These are phyloP conservation scores for Dactylellina sp. DNA, from an alignment of 2,329 filamentous ascomycete genomes.

Conservation along the genomic window DNA sequence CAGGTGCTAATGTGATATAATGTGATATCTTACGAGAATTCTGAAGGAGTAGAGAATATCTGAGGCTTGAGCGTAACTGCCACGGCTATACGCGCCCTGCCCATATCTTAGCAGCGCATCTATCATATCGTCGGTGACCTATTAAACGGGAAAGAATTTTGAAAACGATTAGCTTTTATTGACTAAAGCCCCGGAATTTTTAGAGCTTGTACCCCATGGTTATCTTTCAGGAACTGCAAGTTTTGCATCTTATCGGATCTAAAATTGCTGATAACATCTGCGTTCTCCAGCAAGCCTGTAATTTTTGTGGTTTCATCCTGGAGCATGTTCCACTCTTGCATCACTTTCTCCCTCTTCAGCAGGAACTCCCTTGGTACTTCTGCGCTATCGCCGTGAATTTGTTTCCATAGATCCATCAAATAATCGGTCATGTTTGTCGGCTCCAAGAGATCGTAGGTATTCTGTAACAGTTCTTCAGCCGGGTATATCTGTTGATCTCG, in stretches of 20 bases:
- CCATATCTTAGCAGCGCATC: constrained; percentile 95
- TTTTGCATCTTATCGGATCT: constrained; percentile 98
- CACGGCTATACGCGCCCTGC: constrained; percentile 97
- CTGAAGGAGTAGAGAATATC: constrained; percentile 98
- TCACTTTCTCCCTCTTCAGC: constrained; percentile 88
- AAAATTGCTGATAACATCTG: constrained; percentile 89
- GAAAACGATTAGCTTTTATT: constrained; percentile 25
- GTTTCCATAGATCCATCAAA: constrained; percentile 88
- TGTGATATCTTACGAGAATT: constrained; percentile 71
- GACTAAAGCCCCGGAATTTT: not conserved
- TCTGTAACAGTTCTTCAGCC: constrained; percentile 79
- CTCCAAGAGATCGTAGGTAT: constrained; percentile 94
- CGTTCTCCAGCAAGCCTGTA: constrained; percentile 83
- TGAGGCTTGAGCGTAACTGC: constrained; percentile 88
- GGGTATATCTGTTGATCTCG: constrained; percentile 70
- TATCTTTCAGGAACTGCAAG: constrained; percentile 96
- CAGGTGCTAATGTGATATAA: no score
- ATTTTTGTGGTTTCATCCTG: constrained; percentile 91
- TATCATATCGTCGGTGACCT: constrained; percentile 92
- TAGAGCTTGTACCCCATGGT: constrained; percentile 78
- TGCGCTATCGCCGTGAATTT: constrained; percentile 81
- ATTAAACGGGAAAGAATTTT: constrained; percentile 61
- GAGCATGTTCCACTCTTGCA: constrained; percentile 82
- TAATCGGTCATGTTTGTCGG: constrained; percentile 99
- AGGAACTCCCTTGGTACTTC: constrained; percentile 82